Conservation (phyloP, 1,284 basidiomycete genomes). For the Sphagnurus paluster region DNA sequence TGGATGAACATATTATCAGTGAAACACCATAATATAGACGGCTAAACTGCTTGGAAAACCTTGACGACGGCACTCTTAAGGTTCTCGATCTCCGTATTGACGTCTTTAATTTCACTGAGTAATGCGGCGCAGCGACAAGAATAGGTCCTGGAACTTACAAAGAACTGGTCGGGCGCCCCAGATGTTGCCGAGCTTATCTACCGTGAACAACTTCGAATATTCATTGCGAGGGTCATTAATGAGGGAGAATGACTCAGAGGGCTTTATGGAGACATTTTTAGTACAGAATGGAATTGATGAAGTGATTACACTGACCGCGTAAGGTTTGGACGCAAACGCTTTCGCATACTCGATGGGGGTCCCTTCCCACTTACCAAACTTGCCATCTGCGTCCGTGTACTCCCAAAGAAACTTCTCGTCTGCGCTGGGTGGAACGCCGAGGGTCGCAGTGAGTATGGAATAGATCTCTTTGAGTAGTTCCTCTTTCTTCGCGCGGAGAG, state of each 20-base stretch:
- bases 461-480: conserved; percentile 85
- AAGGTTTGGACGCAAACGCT: conserved; percentile 57
- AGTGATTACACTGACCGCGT: conserved; percentile 44
- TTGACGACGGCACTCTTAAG: conserved; percentile 83
- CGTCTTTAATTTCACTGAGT: conserved; percentile 53
- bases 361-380: conserved; percentile 74
- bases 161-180: conserved; percentile 83
- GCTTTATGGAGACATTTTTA: conserved; percentile 31
- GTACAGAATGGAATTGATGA: conserved; percentile 1
- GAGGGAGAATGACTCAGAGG: conserved; percentile 81
- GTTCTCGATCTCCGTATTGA: conserved; percentile 83
- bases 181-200: conserved; percentile 90
- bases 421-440: conserved; percentile 82
- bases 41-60: conserved; percentile 28
- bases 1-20: conserved; percentile 19
- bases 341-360: conserved; percentile 83
- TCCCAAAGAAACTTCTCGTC: conserved; percentile 83
- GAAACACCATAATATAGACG: neutral
- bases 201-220: conserved; percentile 85
- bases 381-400: conserved; percentile 82
- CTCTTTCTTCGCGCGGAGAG: conserved; percentile 80
- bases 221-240: conserved; percentile 94
- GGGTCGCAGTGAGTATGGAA: conserved; percentile 81
- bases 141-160: conserved; percentile 49
- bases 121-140: conserved; percentile 1